Base-by-base conservation (phyloP, 2,329 filamentous ascomycete genomes). In the Claviceps africana region DNA sequence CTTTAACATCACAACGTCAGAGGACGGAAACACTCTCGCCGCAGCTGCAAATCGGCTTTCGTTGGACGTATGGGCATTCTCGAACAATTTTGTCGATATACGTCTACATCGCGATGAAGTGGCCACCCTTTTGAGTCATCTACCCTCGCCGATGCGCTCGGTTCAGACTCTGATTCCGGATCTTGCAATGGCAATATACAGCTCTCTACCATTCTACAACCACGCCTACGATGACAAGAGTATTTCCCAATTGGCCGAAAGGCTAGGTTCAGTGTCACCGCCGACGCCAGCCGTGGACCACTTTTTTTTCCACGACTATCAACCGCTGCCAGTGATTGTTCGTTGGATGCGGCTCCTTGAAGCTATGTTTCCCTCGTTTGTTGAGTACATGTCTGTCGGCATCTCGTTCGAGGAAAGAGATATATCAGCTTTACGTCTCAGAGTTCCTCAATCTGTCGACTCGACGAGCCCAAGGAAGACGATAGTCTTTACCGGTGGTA, bases 231-330 rank as follows among this genome's bases (percentile, higher is more conserved):
- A 47, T 7, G 21, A 13, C 31, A 15, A 46, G 25, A 11, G 13
- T 13, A 3, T 31, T 15, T 17, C 3, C n/a, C 19, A 19, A 13
- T 30, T 30, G 21, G 19, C 17, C 21, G 30, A 11, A 17, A 22
- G 42, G 13, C 45, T 15, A 9, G 61, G 55, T 48, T 61, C 55
- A 54, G 63, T 56, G 50, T 61, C 60, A 56, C 69, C 58, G 43
- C 59, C 55, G 21, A 51, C 65, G 57, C 47, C 67, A 61, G 66
- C 68, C 52, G 62, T 70, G n/a, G 78, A 83, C 53, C 88, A 89
- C 62, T 73, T 95, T 40, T 97, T 96, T 71, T 97, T 98, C 70
- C 79, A 81, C 50, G 82, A 96, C 62, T 98, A 96, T 66, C 93
- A 96, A 62, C 88, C 90, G 1, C 73, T 94, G 22, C 82, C 85